A percentile compares a stretch with the other conserved stretches of the same genome.
Evolutionary conservation across 306 rosid species (phyloP).

Genomic region (Cercis canadensis): DNA sequence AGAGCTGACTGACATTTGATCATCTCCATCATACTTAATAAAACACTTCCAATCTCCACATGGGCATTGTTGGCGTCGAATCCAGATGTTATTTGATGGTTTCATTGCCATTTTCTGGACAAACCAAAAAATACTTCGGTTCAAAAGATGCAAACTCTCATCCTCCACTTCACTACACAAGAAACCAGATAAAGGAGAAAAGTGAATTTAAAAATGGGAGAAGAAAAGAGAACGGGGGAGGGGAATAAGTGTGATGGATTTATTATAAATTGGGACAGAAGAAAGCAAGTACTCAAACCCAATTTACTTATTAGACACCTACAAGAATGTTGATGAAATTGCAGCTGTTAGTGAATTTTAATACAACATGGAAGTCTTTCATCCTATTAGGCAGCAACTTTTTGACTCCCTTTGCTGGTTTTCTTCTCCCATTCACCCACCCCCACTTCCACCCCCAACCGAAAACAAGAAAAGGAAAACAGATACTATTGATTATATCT

Average conservation of each 20-base stretch:
- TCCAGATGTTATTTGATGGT: constrained; percentile 62
- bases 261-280: no score
- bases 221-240: no score
- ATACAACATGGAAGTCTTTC: no score
- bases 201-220: background rate
- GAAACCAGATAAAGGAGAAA: background rate
- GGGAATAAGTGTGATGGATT: no score
- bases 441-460: no score
- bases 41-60: constrained; percentile 82
- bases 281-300: background rate
- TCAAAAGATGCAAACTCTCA: constrained; percentile 17
- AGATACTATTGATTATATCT: no score
- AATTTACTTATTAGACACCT: background rate
- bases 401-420: no score
- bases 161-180: constrained; percentile 21
- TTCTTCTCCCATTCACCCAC: no score
- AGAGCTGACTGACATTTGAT: constrained; percentile 47
- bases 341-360: no score
- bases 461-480: no score
- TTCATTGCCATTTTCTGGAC: constrained; percentile 43
- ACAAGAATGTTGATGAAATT: no score
- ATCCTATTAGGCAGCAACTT: no score
- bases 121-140: background rate
- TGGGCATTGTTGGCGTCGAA: constrained; percentile 66
- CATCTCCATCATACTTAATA: constrained; percentile 64